phyloP scores from a whole-genome alignment of 2,329 filamentous ascomycete species.

The Arachnomyces sp. region DNA sequence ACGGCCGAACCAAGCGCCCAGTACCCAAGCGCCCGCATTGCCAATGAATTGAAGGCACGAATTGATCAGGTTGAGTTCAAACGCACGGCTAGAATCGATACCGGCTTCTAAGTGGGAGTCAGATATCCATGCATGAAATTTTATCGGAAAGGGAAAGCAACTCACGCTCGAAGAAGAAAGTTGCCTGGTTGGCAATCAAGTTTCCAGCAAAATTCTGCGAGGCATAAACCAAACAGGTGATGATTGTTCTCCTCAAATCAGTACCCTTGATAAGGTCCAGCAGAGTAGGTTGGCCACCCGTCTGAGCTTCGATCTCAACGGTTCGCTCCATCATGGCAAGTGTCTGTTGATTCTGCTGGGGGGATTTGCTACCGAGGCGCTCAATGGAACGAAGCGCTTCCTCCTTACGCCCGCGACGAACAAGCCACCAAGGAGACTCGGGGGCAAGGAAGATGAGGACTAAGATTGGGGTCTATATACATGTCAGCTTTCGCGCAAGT shows the following conservation, averaged over 20 bases:
- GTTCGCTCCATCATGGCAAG: slow-evolving; percentile 28
- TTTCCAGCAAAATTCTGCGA: slow-evolving; percentile 50
- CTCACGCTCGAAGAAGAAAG: slow-evolving; percentile 49
- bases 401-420: slow-evolving; percentile 20
- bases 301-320: slow-evolving; percentile 23
- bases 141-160: no score
- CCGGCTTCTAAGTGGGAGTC: slow-evolving; percentile 21
- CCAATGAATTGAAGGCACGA: slow-evolving; percentile 28
- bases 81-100: slow-evolving; percentile 17
- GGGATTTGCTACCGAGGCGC: slow-evolving; percentile 1
- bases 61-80: slow-evolving; percentile 23
- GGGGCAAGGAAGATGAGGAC: slow-evolving; percentile 21
- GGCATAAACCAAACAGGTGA: slow-evolving; percentile 25
- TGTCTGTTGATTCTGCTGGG: slow-evolving; percentile 14
- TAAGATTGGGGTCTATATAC: slow-evolving; percentile 19
- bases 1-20: slow-evolving; percentile 32
- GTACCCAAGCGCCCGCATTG: slow-evolving; percentile 27
- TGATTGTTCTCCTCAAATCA: slow-evolving; percentile 23
- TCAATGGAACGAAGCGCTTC: slow-evolving; percentile 6
- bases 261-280: slow-evolving; percentile 27
- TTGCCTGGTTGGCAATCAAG: slow-evolving; percentile 55
- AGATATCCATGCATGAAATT: no score
- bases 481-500: no score
- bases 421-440: no score
- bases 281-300: slow-evolving; percentile 19